Conservation (phyloP, 495 filamentous ascomycete genomes). For the Penicillium maclennaniae region DNA sequence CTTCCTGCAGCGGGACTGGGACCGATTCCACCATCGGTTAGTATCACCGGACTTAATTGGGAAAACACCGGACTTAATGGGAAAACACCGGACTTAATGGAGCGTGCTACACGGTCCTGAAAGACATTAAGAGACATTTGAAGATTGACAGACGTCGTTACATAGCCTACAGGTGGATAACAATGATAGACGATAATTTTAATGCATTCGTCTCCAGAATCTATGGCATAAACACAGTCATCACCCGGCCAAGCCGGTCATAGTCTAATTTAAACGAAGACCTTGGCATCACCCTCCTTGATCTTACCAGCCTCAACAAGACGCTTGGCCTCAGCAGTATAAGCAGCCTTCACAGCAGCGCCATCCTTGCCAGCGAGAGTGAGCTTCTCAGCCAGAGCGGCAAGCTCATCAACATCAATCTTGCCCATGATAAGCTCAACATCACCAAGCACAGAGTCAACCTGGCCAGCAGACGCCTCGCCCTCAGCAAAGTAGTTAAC, state of each 20-base stretch:
- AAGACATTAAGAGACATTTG: too few species aligned
- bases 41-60: too few species aligned
- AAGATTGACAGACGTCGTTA: too few species aligned
- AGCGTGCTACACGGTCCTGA: too few species aligned
- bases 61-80: too few species aligned
- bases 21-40: too few species aligned
- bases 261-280: slow-evolving; percentile 41
- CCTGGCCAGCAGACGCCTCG: slow-evolving; percentile 64
- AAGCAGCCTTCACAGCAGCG: slow-evolving; percentile 61
- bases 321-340: slow-evolving; percentile 66
- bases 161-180: background rate
- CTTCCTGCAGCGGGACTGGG: too few species aligned
- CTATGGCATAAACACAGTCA: background rate
- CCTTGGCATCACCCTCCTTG: slow-evolving; percentile 67
- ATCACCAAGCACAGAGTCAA: slow-evolving; percentile 79
- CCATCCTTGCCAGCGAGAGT: slow-evolving; percentile 52
- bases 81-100: too few species aligned
- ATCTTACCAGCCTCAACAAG: slow-evolving; percentile 76
- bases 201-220: background rate
- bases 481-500: slow-evolving; percentile 78
- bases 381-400: slow-evolving; percentile 70
- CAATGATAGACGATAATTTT: background rate
- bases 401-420: slow-evolving; percentile 85
- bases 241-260: background rate
- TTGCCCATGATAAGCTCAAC: slow-evolving; percentile 85